A percentile compares a stretch with the other conserved stretches of the same genome.
Conservation (phyloP, 495 filamentous ascomycete genomes). For the Cairneyella variabilis region DNA sequence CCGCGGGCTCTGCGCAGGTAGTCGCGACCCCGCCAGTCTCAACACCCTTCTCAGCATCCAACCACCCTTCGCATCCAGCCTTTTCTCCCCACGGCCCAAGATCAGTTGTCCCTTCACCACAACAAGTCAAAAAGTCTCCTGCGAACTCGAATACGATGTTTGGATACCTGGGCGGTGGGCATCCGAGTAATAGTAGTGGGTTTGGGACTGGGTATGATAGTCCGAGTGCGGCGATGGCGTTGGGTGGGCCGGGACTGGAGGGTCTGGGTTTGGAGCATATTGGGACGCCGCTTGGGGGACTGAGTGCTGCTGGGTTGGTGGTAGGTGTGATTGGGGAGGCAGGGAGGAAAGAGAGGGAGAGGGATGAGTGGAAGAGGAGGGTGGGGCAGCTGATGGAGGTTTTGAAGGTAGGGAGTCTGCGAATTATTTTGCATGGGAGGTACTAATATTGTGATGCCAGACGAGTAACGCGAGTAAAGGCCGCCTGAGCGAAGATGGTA, state of each 20-base stretch:
- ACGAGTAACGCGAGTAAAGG: constrained; percentile 42
- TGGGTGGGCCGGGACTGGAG: constrained; percentile 37
- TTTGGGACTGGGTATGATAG: constrained; percentile 47
- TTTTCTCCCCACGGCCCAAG: constrained; percentile 45
- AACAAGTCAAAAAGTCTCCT: constrained; percentile 52
- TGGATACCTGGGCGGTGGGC: constrained; percentile 26
- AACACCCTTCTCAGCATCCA: constrained; percentile 47
- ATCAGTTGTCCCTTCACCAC: constrained; percentile 43
- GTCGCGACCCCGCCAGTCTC: constrained; percentile 51
- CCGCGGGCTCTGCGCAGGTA: constrained; percentile 28
- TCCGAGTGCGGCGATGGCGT: constrained; percentile 45
- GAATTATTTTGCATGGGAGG: background rate
- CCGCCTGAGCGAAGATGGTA: constrained; percentile 72
- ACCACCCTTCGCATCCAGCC: constrained; percentile 33
- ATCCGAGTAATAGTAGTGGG: constrained; percentile 28
- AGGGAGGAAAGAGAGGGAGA: constrained; percentile 39
- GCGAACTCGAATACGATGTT: constrained; percentile 35
- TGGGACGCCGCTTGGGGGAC: constrained; percentile 5
- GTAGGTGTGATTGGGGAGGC: constrained; percentile 28
- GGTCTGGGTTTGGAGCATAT: constrained; percentile 37
- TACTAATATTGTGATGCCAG: constrained; percentile 25
- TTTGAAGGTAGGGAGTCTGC: constrained; percentile 30
- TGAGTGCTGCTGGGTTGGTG: constrained; percentile 20
- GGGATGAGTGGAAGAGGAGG: constrained; percentile 54
- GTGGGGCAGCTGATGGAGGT: constrained; percentile 50